Evolutionary conservation across 495 filamentous ascomycete genomes (phyloP), one percentile per base, ranked within the genome.

Genomic region (Pyrenopolyporus hunteri): DNA sequence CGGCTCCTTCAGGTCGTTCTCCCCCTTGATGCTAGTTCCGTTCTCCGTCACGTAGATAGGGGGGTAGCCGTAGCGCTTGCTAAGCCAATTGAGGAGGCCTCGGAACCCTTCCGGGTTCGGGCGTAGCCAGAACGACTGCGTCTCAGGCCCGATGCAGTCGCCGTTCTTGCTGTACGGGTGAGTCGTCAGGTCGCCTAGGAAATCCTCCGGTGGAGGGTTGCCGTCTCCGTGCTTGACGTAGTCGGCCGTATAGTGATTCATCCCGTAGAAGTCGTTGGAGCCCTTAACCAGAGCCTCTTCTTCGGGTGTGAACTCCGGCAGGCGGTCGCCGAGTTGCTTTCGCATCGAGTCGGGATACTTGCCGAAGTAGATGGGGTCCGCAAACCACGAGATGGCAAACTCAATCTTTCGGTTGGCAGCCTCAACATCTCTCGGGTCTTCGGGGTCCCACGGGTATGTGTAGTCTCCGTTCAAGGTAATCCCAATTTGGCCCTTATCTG

Each of bases 191-290:
- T 91, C 87, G 37, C 89, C 89, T 2, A 82, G 78, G 75, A 85
- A 85, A 73, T 92, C 89, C 43, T 88, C 80, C 20, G 72, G 69
- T 0, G 84, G 80, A 2, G 88, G 71, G 25, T 77, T 70, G 32
- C 79, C 75, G 8, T 77, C 77, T 72, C 85, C 84, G 75, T 90
- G 86, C 70, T 85, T 86, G 76, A 92, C 86, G 77, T 87, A 92
- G 80, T 90, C 88, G 66, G 88, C 86, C 50, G 88, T 90, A 79
- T 92, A 91, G 78, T 90, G 88, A 79, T 91, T 91, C 88, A 91
- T 90, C 60, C 89, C 88, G 74, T 91, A 90, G 72, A 91, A 91
- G 74, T 91, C 87, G 69, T 90, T 91, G 70, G 85, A 89, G 33
- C 87, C 88, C 46, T 87, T 80, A 36, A 91, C 84, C 6, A 91